Evolutionary conservation across 495 filamentous ascomycete genomes (phyloP).

Genomic region (Lindgomyces ingoldianus): DNA sequence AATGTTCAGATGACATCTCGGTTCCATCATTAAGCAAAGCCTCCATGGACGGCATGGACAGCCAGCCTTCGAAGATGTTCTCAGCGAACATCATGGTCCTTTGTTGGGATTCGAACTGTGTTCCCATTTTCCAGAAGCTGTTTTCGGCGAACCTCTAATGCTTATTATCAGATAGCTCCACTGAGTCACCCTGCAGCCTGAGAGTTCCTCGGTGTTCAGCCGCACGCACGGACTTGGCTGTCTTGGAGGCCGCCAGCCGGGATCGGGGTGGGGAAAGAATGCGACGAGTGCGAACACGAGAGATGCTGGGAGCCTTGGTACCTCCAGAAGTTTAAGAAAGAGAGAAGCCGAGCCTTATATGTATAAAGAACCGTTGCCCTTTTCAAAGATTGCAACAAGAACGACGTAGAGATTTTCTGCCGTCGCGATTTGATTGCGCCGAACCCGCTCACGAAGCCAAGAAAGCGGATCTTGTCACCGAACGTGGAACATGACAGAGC

Average conservation of each 20-base stretch:
- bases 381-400: too few relatives aligned
- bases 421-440: too few relatives aligned
- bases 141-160: not conserved
- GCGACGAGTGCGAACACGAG: not conserved
- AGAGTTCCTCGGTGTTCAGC: too few relatives aligned
- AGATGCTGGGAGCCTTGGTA: not conserved
- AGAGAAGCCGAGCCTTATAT: too few relatives aligned
- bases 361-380: too few relatives aligned
- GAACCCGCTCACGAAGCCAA: too few relatives aligned
- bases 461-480: too few relatives aligned
- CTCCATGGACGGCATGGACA: conserved; percentile 4
- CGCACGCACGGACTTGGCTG: not conserved
- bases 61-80: conserved; percentile 1
- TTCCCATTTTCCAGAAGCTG: not conserved
- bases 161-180: not conserved
- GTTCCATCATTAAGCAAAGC: not conserved
- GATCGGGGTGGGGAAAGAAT: not conserved
- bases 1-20: not conserved
- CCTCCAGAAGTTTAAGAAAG: not conserved
- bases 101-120: not conserved
- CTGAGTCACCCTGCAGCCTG: too few relatives aligned
- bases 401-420: too few relatives aligned
- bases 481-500: too few relatives aligned
- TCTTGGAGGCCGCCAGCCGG: not conserved
- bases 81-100: not conserved